Evolutionary conservation across 306 rosid genomes (phyloP).

Genomic region (Citrullus colocynthis): DNA sequence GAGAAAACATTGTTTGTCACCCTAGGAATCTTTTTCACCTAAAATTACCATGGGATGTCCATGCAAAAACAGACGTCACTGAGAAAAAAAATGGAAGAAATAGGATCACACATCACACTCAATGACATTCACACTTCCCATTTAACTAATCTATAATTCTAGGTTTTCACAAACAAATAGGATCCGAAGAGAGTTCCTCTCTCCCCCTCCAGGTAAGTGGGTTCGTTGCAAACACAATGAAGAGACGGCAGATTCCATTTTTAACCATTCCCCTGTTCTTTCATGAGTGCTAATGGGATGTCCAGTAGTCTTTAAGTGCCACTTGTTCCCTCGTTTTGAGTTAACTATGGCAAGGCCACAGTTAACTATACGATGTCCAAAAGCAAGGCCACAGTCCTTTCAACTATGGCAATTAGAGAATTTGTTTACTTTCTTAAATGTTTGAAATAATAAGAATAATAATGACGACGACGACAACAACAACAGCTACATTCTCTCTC

Average conservation of each 20-base stretch:
- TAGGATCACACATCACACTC: background rate
- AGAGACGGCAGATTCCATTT: background rate
- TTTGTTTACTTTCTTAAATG: background rate
- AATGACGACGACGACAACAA: too few relatives aligned
- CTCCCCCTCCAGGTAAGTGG: background rate
- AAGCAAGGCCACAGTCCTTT: background rate
- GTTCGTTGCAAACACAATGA: background rate
- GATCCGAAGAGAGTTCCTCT: background rate
- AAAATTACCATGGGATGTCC: background rate
- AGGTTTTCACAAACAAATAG: background rate
- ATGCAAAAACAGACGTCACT: background rate
- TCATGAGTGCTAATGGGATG: background rate
- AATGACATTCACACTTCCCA: background rate
- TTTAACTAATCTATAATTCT: background rate
- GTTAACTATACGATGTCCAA: background rate
- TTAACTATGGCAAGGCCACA: background rate
- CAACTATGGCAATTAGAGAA: background rate
- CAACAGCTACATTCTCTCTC: background rate
- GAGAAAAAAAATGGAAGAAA: too few relatives aligned
- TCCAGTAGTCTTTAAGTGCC: background rate
- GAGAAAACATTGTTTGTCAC: background rate
- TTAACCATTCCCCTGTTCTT: background rate
- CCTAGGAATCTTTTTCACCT: background rate
- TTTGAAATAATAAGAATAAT: too few relatives aligned
- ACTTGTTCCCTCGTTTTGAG: background rate